Base-by-base conservation (phyloP, 495 filamentous ascomycete species). In the Thozetella sp. region DNA sequence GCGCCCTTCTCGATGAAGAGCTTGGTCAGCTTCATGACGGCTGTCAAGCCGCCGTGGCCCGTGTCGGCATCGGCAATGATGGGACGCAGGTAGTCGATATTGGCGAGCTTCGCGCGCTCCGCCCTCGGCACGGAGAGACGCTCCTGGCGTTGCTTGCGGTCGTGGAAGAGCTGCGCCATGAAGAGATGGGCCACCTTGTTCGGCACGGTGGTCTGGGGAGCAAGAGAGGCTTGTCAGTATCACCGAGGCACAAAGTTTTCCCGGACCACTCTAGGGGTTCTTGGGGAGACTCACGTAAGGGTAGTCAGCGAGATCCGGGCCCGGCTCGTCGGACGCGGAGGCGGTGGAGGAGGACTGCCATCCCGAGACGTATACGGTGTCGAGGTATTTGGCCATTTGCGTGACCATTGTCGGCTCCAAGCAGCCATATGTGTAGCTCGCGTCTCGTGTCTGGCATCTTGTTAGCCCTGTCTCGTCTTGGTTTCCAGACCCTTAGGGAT, bases 291-390 rank as follows among this genome's bases (percentile, higher is more conserved):
- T 65, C 74, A 96, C 93, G 80, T 97, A 97, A 25, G 95, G 95
- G 76, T 98, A 99, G 72, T 99, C 95, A 54, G 96, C 95, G 65
- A 99, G 86, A 89, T 99, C 95, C 54, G 95, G 95, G 43, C 93
- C 96, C 20, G 95, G 95, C 77, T 99, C 95, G 65, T 99, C 91
- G 11, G 92, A 90, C 1, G 93, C 86, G 22, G 93, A 97, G 37
- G 95, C 95, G 2, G 95, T 99, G 25, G 93, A 96, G 2, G 94
- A 97, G 69, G 91, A 97, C 76, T 99, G 96, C 95, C 95, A 99
- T 62, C 95, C 95, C 37, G 94, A 97, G 55, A 99, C 93, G 69
- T 99, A 99, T 72, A 99, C 92, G 37, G 96, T 99, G 71, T 99
- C 95, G 54, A 98, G 84, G 76, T 95, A 98, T 75, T 98, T 96